Conservation (phyloP, 2,329 filamentous ascomycete genomes). For the Aureobasidium leucospermi region DNA sequence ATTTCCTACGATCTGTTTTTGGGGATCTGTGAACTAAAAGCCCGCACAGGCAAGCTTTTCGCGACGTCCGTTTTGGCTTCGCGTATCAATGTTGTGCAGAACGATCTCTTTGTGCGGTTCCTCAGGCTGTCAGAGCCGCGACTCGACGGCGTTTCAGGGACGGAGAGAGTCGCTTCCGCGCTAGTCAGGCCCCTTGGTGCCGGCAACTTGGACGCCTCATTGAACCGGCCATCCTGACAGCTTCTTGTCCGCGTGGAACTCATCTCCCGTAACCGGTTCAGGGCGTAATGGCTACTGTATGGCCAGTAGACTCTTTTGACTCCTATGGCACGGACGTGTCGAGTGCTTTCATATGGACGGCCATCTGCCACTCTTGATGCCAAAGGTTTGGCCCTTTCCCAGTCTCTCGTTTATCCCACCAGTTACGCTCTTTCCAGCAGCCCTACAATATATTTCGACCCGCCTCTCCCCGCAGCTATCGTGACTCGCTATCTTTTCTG, state of each 20-base stretch:
- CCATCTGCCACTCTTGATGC: constrained; percentile 2
- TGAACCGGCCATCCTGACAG: constrained; percentile 10
- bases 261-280: constrained; percentile 14
- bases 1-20: neutral
- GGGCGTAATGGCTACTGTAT: constrained; percentile 13
- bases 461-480: constrained; percentile 8
- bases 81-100: constrained; percentile 12
- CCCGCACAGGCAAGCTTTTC: constrained; percentile 5
- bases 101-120: neutral
- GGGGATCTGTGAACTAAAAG: constrained; percentile 1
- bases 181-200: constrained; percentile 9
- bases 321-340: constrained; percentile 12
- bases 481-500: constrained; percentile 10
- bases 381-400: constrained; percentile 5
- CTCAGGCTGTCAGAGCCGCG: neutral
- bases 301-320: constrained; percentile 10
- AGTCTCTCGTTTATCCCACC: constrained; percentile 9
- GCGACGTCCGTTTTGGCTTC: constrained; percentile 8
- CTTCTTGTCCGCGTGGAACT: constrained; percentile 11
- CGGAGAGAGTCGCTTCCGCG: neutral
- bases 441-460: constrained; percentile 7
- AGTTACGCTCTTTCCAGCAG: constrained; percentile 6
- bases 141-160: constrained; percentile 9
- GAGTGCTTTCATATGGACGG: constrained; percentile 4
- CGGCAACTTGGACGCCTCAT: constrained; percentile 7